These are phyloP conservation scores for Artemisia argyi DNA, from an alignment of 129 eudicot species.

Conservation along the genomic window DNA sequence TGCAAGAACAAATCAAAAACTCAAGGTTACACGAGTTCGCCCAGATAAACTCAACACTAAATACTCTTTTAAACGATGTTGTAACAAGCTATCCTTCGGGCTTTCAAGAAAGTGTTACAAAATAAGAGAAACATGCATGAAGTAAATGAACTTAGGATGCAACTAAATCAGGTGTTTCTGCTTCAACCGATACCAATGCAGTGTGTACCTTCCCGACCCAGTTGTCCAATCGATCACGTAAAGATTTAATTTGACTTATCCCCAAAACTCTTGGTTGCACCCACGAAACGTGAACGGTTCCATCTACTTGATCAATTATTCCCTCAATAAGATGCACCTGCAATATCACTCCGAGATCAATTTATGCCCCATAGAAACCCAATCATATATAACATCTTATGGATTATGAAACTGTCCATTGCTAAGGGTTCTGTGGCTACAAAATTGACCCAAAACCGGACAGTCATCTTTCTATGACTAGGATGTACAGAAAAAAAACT, in stretches of 20 bases:
- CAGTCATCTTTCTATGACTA: too few relatives aligned
- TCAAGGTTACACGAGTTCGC: slow-evolving; percentile 20
- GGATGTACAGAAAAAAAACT: too few relatives aligned
- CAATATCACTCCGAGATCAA: slow-evolving; percentile 4
- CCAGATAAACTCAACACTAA: slow-evolving; percentile 15
- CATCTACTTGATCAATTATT: slow-evolving; percentile 90
- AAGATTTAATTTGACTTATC: slow-evolving; percentile 71
- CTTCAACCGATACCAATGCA: slow-evolving; percentile 88
- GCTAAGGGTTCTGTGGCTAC: neutral
- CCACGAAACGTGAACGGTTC: slow-evolving; percentile 90
- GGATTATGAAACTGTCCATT: neutral
- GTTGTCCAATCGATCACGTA: slow-evolving; percentile 80
- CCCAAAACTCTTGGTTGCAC: slow-evolving; percentile 97
- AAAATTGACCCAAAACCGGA: too few relatives aligned
- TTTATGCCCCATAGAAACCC: too few relatives aligned
- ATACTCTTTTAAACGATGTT: slow-evolving; percentile 13
- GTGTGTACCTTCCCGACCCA: slow-evolving; percentile 95
- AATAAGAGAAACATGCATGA: slow-evolving; percentile 3
- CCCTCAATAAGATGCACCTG: slow-evolving; percentile 98
- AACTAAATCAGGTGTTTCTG: slow-evolving; percentile 94
- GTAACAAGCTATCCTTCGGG: slow-evolving; percentile 20
- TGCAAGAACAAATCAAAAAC: neutral
- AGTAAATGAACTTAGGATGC: slow-evolving; percentile 45
- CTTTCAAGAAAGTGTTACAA: slow-evolving; percentile 37
- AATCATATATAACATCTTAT: too few relatives aligned